Evolutionary conservation across 805 yeast species (phyloP), one percentile per base, ranked within the genome.

Genomic region (Sugiyamaella lignohabitans): DNA sequence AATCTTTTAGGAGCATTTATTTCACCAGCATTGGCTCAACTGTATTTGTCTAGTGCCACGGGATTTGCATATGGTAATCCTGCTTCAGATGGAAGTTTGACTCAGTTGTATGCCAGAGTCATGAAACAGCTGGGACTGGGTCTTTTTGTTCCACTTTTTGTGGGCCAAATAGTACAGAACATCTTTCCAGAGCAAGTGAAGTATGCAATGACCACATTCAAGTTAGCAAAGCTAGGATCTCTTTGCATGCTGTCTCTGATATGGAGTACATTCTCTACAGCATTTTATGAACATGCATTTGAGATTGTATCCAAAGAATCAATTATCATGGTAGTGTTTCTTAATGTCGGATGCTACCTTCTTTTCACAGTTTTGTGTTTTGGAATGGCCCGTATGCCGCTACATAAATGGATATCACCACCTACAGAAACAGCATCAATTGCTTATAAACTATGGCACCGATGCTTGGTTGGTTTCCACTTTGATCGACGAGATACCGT

Each of bases 71-170:
- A 82, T 60, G 96, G 91, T 4, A 87, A 87, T 59, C 96, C 96
- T 2, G 81, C 85, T 0, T 64, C 67, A 35, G 55, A 50, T 14
- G 40, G 66, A 4, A 65, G 78, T 4, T 75, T 86, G 38, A 67
- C 70, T 18, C 66, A 69, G 11, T 74, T 88, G 42, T 88, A 88
- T 63, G 71, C 73, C 22, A 70, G 79, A 49, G 95, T 87, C 43
- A 84, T 88, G 91, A 83, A 85, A 62, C 96, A 88, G 63, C 71
- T 88, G 47, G 96, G 96, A 0, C 70, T 84, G 17, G 76, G 87
- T 4, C 87, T 87, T 3, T 87, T 88, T 62, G 78, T 87, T 6
- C 96, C 96, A 0, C 63, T 87, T 18, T 81, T 84, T 60, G 88
- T 87, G n/a, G 96, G 96, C 0, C 96, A 88, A 64, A 79, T 82